A percentile compares a stretch with the other conserved stretches of the same genome.
Evolutionary conservation across 495 filamentous ascomycete genomes (phyloP).

Genomic region (Trypethelium eluteriae): DNA sequence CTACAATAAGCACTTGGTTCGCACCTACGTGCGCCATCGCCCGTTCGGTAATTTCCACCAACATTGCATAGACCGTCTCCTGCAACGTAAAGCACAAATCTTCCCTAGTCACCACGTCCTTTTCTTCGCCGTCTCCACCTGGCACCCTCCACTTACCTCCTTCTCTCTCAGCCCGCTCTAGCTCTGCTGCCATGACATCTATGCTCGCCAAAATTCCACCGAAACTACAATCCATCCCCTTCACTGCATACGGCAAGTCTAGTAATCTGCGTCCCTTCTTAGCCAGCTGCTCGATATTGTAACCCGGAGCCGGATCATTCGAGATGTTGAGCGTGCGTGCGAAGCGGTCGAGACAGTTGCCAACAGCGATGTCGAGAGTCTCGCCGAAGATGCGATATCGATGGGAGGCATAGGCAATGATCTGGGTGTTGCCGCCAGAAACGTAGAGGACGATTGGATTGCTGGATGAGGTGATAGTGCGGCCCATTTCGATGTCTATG

Average conservation of each 20-base stretch:
- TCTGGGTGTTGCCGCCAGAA: slow-evolving; percentile 93
- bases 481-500: slow-evolving; percentile 89
- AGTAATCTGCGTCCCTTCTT: slow-evolving; percentile 65
- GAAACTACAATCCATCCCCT: slow-evolving; percentile 97
- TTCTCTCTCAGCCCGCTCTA: slow-evolving; percentile 14
- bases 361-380: slow-evolving; percentile 92
- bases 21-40: slow-evolving; percentile 97
- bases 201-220: slow-evolving; percentile 79
- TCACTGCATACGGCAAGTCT: slow-evolving; percentile 91
- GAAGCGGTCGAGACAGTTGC: slow-evolving; percentile 95
- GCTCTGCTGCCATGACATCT: slow-evolving; percentile 59
- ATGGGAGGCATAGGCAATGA: slow-evolving; percentile 90
- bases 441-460: slow-evolving; percentile 96
- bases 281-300: slow-evolving; percentile 95
- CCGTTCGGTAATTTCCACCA: slow-evolving; percentile 96
- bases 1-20: slow-evolving; percentile 84
- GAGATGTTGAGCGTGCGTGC: slow-evolving; percentile 80
- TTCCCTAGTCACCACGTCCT: slow-evolving; percentile 58
- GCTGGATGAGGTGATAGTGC: slow-evolving; percentile 80
- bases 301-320: slow-evolving; percentile 93
- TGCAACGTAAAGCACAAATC: slow-evolving; percentile 92
- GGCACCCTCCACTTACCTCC: slow-evolving; percentile 27
- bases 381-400: slow-evolving; percentile 97
- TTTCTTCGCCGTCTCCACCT: slow-evolving; percentile 36
- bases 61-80: slow-evolving; percentile 91